Base-by-base conservation (phyloP, 2,329 filamentous ascomycete genomes). In the Penicillium griseofulvum region DNA sequence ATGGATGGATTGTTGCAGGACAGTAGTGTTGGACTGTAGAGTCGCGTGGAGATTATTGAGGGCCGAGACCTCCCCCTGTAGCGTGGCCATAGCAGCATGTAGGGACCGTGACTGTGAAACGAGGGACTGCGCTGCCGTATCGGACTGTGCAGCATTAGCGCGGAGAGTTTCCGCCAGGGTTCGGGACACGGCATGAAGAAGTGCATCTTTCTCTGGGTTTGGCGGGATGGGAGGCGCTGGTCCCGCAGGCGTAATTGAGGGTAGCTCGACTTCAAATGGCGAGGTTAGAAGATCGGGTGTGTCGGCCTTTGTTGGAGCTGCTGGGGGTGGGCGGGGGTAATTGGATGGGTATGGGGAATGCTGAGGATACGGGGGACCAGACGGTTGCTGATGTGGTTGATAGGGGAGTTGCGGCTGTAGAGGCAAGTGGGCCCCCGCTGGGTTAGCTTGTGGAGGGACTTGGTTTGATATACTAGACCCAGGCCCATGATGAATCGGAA, bases 181-280 rank as follows among this genome's bases (percentile, higher is more conserved):
- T 53, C 82, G 79, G 34, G 87, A 91, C 29, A 97, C 82, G 42
- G 91, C 88, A 50, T 83, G 82, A 3, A 96, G 81, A 16, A 97
- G 83, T 19, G 89, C 87, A 72, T 97, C 91, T 71, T 96, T 97
- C 74, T 97, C 91, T 0, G 94, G 94, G 67, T 99, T 99, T 0
- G 91, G 92, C 0, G 94, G 93, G 31, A 97, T 91, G 0, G 93
- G 92, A 0, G 94, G 93, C 0, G 91, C 85, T 6, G 87, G 81
- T 8, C 69, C 68, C 5, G 71, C 64, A 46, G 69, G 66, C 16
- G 66, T 44, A 48, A 73, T 76, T 7, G 77, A 77, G 11, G 83
- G 81, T 5, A 86, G 72, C 22, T 83, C 78, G 6, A 85, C 75
- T 56, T 86, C 82, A 52, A 87, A 83, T 1, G 83, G 82, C 19